A percentile compares a stretch with the other conserved stretches of the same genome.
Conservation (phyloP, 2,329 filamentous ascomycete species). For the Aspergillus novofumigatus region DNA sequence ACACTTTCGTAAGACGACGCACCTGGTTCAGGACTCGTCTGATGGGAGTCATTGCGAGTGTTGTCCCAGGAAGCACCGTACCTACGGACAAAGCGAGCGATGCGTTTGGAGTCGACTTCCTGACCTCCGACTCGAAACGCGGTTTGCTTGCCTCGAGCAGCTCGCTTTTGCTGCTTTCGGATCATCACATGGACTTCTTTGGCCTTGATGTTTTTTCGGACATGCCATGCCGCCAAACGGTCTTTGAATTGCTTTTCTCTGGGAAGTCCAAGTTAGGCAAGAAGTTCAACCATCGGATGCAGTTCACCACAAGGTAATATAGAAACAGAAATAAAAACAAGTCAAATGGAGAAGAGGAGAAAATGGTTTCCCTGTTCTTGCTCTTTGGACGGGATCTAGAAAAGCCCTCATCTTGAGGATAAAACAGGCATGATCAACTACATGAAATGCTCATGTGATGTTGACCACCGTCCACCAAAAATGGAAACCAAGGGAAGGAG, state of each 20-base stretch:
- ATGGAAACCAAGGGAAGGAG: not conserved
- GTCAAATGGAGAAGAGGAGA: not conserved
- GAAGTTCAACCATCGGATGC: not conserved
- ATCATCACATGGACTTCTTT: constrained; percentile 36
- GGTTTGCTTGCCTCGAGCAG: constrained; percentile 34
- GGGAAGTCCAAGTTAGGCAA: constrained; percentile 6
- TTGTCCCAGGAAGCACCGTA: constrained; percentile 27
- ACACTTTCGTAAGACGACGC: constrained; percentile 4
- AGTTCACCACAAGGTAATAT: not conserved
- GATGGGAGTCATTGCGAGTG: constrained; percentile 13
- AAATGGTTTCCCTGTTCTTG: not conserved
- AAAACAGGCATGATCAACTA: not conserved
- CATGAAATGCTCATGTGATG: not conserved
- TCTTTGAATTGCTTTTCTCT: constrained; percentile 40
- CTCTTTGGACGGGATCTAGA: not conserved
- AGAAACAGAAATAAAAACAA: constrained; percentile 6
- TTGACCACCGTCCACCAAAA: not conserved
- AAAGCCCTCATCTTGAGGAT: not conserved
- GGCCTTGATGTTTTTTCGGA: constrained; percentile 37
- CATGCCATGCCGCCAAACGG: constrained; percentile 34
- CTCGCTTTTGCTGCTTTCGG: constrained; percentile 35
- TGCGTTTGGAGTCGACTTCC: constrained; percentile 31
- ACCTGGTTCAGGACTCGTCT: constrained; percentile 32
- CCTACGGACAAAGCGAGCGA: constrained; percentile 31
- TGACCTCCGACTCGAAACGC: constrained; percentile 33